Evolutionary conservation across 352 stramenopile species (phyloP).

Genomic region (Pythium phragmiticola): DNA sequence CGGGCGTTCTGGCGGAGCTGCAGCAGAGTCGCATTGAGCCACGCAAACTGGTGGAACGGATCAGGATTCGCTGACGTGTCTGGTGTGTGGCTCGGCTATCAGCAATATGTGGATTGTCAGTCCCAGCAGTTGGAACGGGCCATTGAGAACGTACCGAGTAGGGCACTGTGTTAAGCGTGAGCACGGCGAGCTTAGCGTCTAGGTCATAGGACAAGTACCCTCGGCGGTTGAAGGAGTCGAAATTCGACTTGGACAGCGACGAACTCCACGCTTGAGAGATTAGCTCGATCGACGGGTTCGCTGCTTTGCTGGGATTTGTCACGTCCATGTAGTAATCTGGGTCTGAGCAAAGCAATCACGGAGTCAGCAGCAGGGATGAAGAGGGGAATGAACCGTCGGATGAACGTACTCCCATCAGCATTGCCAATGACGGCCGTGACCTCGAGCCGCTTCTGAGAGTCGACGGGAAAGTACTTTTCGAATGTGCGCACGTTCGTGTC

Average conservation of each 20-base stretch:
- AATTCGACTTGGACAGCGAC: constrained; percentile 55
- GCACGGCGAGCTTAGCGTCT: constrained; percentile 60
- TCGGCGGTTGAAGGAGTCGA: constrained; percentile 49
- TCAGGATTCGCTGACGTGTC: constrained; percentile 67
- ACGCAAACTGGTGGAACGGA: constrained; percentile 89
- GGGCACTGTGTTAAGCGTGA: constrained; percentile 80
- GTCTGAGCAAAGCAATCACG: constrained; percentile 25
- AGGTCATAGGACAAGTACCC: constrained; percentile 67
- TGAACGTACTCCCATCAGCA: constrained; percentile 58
- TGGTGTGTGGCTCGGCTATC: constrained; percentile 74
- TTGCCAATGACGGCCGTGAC: constrained; percentile 81
- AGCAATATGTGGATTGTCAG: constrained; percentile 5
- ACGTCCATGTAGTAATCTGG: constrained; percentile 77
- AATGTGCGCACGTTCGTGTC: constrained; percentile 63
- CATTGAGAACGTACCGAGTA: constrained; percentile 50
- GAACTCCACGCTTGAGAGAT: constrained; percentile 49
- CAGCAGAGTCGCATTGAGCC: constrained; percentile 76
- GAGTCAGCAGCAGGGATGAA: not conserved
- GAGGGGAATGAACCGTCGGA: constrained; percentile 49
- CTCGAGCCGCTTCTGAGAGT: constrained; percentile 33
- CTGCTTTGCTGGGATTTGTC: constrained; percentile 48
- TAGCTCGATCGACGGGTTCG: constrained; percentile 56
- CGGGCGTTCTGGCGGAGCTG: constrained; percentile 39
- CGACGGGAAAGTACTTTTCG: constrained; percentile 67
- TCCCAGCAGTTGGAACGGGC: not conserved